These are phyloP conservation scores for Domatiomyces globalis DNA, from an alignment of 2,329 filamentous ascomycete species.

Conservation along the genomic window DNA sequence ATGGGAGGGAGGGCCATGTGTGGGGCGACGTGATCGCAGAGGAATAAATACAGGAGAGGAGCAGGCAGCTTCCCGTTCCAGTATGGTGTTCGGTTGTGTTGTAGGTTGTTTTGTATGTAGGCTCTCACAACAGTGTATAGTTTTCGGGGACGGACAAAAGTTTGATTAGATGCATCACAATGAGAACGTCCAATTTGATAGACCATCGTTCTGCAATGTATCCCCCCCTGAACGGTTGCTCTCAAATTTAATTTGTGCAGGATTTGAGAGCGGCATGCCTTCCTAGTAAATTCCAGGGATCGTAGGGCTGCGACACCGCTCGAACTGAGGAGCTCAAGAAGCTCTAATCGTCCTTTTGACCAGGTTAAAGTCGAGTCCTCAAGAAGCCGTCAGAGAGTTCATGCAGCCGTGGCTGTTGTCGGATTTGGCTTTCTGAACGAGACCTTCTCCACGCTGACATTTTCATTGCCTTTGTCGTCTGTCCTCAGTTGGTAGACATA, in stretches of 20 bases:
- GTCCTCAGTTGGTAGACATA: conserved; percentile 84
- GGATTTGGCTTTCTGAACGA: conserved; percentile 67
- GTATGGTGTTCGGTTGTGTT: neutral
- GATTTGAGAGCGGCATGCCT: neutral
- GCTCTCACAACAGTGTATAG: neutral
- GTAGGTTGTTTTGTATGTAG: neutral
- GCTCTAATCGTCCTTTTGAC: neutral
- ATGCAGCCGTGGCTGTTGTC: neutral
- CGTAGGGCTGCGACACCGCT: neutral
- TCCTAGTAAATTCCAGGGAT: neutral
- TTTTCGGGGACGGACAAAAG: neutral
- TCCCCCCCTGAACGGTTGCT: neutral
- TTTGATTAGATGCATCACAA: neutral
- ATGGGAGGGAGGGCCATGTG: conserved; percentile 51
- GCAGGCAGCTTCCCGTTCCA: neutral
- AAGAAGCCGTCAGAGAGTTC: neutral
- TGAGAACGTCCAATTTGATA: neutral
- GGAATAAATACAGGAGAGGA: conserved; percentile 24
- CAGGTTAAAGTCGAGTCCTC: neutral
- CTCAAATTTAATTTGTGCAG: neutral
- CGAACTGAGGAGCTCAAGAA: neutral
- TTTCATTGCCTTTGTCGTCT: conserved; percentile 61
- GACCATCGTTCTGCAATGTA: neutral
- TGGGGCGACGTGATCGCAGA: conserved; percentile 58
- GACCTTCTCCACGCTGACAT: conserved; percentile 72